These are phyloP conservation scores for Trichosporon inkin DNA, from an alignment of 1,284 basidiomycete genomes.

Conservation along the genomic window DNA sequence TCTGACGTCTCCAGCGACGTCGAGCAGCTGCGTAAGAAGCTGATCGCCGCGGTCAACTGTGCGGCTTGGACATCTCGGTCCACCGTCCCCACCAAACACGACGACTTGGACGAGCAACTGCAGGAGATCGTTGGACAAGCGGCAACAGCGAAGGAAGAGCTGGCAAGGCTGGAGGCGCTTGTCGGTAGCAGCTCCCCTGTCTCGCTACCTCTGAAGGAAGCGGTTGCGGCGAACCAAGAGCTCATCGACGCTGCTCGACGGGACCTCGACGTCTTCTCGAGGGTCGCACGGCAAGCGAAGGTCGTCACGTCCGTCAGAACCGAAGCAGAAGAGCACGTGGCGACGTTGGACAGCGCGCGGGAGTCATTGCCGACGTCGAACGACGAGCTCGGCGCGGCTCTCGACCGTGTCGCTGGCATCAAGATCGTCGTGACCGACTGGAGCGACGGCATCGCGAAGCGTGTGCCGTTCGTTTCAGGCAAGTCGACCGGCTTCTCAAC, in stretches of 20 bases:
- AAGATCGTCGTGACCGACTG: conserved; percentile 11
- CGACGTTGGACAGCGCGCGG: conserved; percentile 33
- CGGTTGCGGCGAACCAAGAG: not conserved
- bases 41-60: conserved; percentile 11
- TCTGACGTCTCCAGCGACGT: conserved; percentile 6
- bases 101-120: conserved; percentile 5
- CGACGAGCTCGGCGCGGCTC: not conserved
- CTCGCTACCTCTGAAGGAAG: not conserved
- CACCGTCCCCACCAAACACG: not conserved
- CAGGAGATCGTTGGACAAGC: not conserved
- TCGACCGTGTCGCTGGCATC: not conserved
- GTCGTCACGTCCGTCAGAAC: conserved; percentile 15
- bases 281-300: conserved; percentile 20
- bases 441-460: conserved; percentile 13
- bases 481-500: not conserved
- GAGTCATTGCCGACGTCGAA: not conserved
- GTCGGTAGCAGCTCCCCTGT: not conserved
- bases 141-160: not conserved
- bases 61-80: conserved; percentile 15
- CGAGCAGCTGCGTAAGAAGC: not conserved
- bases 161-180: not conserved
- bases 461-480: conserved; percentile 16
- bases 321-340: conserved; percentile 19
- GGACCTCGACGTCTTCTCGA: conserved; percentile 14
- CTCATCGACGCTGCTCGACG: not conserved